A percentile compares a stretch with the other conserved stretches of the same genome.
Conservation (phyloP, 768 basidiomycete species). For the Podaxis pistillaris region DNA sequence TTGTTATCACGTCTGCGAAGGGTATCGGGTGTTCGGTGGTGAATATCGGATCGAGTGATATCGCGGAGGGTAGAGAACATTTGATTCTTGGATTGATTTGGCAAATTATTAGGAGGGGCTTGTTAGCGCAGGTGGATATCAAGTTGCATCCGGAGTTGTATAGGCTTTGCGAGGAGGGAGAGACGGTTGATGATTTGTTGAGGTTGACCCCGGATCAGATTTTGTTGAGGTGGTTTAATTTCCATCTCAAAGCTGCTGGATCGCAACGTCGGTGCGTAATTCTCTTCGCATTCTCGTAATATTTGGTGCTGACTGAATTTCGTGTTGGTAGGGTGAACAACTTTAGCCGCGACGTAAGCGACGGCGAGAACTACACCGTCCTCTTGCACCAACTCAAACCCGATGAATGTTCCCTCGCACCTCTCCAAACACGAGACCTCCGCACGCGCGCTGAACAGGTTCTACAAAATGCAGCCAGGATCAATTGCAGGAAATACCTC, state of each 20-base stretch:
- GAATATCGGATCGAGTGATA: conserved; percentile 93
- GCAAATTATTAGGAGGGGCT: conserved; percentile 94
- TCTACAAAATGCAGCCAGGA: conserved; percentile 88
- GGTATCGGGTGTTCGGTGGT: conserved; percentile 98
- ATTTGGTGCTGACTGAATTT: conserved; percentile 12
- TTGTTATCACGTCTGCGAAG: conserved; percentile 97
- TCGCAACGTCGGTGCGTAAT: conserved; percentile 73
- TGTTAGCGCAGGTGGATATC: conserved; percentile 95
- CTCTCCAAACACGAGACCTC: conserved; percentile 82
- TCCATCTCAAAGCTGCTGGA: conserved; percentile 92
- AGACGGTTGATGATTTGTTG: conserved; percentile 95
- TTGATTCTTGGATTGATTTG: conserved; percentile 97
- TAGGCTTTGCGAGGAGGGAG: conserved; percentile 92
- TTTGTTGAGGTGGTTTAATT: conserved; percentile 98
- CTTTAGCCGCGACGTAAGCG: conserved; percentile 95
- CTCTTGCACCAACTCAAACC: conserved; percentile 96
- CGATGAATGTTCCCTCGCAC: conserved; percentile 86
- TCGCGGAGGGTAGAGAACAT: conserved; percentile 93
- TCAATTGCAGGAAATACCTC: conserved; percentile 95
- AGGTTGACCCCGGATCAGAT: conserved; percentile 96
- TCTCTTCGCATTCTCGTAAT: background rate
- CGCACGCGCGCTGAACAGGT: conserved; percentile 90
- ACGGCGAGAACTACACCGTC: conserved; percentile 97
- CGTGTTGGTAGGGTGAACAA: conserved; percentile 75
- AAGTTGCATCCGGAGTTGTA: conserved; percentile 98